Percentiles rank a stretch among this genome's conserved stretches.
phyloP scores from a whole-genome alignment of 257 asterid species.

The Misopates orontium region DNA sequence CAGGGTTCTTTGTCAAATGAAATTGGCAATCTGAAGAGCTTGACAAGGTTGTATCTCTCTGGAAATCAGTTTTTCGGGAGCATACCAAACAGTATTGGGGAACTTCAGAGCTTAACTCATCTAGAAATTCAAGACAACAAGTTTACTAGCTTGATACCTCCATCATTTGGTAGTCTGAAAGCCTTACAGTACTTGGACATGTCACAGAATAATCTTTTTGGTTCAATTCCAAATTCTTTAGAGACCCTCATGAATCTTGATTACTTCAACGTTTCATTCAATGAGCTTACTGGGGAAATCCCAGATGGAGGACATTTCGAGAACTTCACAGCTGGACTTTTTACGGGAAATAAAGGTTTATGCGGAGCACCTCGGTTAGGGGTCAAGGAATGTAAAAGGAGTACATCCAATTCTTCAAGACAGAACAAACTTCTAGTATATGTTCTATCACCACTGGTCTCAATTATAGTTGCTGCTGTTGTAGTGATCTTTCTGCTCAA shows the following conservation, averaged over 20 bases:
- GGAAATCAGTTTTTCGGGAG: conserved; percentile 26
- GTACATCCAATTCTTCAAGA: not conserved
- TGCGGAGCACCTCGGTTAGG: conserved; percentile 12
- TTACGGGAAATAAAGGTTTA: not conserved
- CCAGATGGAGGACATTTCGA: conserved; percentile 7
- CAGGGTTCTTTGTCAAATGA: conserved; percentile 28
- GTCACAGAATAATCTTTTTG: conserved; percentile 8
- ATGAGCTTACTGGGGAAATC: conserved; percentile 10
- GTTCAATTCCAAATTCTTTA: not conserved
- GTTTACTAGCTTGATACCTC: conserved; percentile 28
- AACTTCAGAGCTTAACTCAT: conserved; percentile 19
- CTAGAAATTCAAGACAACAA: conserved; percentile 25
- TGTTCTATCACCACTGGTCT: not conserved
- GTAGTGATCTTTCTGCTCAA: not conserved
- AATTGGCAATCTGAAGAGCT: conserved; percentile 6
- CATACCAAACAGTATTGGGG: conserved; percentile 25
- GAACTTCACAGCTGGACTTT: conserved; percentile 6
- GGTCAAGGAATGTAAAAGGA: not conserved
- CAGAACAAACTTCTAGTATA: not conserved
- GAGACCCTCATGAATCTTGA: conserved; percentile 1
- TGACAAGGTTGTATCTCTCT: conserved; percentile 2
- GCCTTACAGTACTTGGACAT: conserved; percentile 7
- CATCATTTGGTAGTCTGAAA: conserved; percentile 11
- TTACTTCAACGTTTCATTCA: conserved; percentile 16
- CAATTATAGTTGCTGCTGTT: not conserved